phyloP scores from a whole-genome alignment of 2,329 filamentous ascomycete species.

The Trichoderma polysporum region DNA sequence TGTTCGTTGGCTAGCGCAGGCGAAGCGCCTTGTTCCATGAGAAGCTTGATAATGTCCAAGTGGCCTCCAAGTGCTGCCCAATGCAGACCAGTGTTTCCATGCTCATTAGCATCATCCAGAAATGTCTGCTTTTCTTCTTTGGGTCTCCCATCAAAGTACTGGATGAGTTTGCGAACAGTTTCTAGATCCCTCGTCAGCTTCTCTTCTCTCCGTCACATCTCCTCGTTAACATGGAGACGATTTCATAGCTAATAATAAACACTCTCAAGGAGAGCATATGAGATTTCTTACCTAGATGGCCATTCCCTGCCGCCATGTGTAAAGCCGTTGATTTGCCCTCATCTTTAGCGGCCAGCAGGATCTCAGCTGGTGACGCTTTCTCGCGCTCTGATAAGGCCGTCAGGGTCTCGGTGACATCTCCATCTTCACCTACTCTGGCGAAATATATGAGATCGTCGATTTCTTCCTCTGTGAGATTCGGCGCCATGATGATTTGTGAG shows the following conservation, averaged over 20 bases:
- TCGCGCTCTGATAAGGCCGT: constrained; percentile 62
- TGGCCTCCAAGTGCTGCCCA: constrained; percentile 93
- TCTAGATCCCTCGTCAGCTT: constrained; percentile 35
- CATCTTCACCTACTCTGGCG: constrained; percentile 72
- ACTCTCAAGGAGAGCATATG: background rate
- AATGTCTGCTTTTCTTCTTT: constrained; percentile 50
- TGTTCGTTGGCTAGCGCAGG: constrained; percentile 77
- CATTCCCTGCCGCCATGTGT: constrained; percentile 93
- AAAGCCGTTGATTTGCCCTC: constrained; percentile 75
- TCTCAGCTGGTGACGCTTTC: constrained; percentile 56
- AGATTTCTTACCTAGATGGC: constrained; percentile 64
- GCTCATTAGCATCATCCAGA: constrained; percentile 70
- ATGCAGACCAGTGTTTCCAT: constrained; percentile 88
- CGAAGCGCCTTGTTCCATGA: constrained; percentile 75
- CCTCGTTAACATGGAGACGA: too few species aligned
- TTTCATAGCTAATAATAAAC: too few species aligned
- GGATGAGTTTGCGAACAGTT: constrained; percentile 45
- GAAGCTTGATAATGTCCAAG: constrained; percentile 71
- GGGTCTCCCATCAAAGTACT: constrained; percentile 42
- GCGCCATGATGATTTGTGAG: constrained; percentile 40
- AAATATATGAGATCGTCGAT: constrained; percentile 92
- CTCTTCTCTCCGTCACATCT: background rate
- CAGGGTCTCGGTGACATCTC: constrained; percentile 63
- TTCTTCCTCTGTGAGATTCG: constrained; percentile 69
- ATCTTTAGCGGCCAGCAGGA: constrained; percentile 71